Base-by-base conservation (phyloP, 768 basidiomycete genomes). In the Pseudohyphozyma bogoriensis region DNA sequence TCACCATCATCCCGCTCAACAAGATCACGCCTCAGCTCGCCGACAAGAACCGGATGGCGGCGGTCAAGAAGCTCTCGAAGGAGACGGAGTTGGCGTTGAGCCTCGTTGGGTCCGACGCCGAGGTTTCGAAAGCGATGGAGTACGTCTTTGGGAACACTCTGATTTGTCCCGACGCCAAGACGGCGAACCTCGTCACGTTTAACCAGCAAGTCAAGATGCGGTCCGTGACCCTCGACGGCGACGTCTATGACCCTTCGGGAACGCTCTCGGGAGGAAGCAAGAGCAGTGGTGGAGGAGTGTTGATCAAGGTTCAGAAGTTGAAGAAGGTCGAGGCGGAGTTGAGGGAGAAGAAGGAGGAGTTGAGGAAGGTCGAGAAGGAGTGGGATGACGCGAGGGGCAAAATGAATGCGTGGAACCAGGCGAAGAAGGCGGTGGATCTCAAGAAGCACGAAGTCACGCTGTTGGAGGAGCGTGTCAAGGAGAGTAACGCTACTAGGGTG, bases 221-320 rank as follows among this genome's bases (percentile, higher is more conserved):
- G 53, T 91, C 88, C 13, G 91, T 97, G 50, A 99, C 95, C 10
- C 78, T 95, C 26, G 85, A 89, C 3, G 95, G 95, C 3, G 95
- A 97, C 70, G 82, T 95, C 15, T 97, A 99, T 73, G 95, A 99
- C 64, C 93, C 95, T 3, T 86, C 86, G 11, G 93, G 93, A 10
- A 92, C 87, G 0, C 81, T 99, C 24, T 88, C 85, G 24, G 95
- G 95, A 8, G 95, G 95, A 1, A 69, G 68, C 16, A 61, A 50
- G 44, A 56, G 55, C 36, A 8, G 18, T 3, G 78, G 83, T 28
- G 83, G 79, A 35, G 86, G 87, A 2, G 77, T 85, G 4, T 77
- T 97, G 22, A 75, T 93, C 53, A 83, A 83, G 65, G 89, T 91
- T 0, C 90, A 93, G 71, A 84, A 89, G 70, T 74, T 96, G 42